Percentiles rank a stretch among this genome's conserved stretches.
phyloP scores from a whole-genome alignment of 768 basidiomycete genomes.

The Hortiboletus campestris region DNA sequence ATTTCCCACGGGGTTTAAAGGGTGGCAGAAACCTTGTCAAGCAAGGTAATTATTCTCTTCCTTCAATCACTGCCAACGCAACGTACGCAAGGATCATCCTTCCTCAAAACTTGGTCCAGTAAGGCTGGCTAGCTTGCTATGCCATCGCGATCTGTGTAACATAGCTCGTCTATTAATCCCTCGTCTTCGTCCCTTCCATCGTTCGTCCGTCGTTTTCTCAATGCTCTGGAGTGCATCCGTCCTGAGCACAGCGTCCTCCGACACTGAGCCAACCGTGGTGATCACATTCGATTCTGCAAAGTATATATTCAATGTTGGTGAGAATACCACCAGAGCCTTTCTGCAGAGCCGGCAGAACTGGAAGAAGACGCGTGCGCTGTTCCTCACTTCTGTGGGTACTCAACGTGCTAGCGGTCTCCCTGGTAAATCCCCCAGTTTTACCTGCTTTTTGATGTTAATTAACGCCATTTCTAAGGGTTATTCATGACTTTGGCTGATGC shows the following conservation, averaged over 20 bases:
- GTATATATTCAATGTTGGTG: conserved; percentile 87
- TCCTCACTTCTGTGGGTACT: conserved; percentile 65
- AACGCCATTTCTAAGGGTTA: conserved; percentile 46
- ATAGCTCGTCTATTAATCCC: conserved; percentile 12
- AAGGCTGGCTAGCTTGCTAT: conserved; percentile 30
- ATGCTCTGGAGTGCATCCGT: conserved; percentile 69
- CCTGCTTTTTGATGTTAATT: neutral
- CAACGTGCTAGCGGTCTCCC: conserved; percentile 69
- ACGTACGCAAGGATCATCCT: neutral
- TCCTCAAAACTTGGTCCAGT: neutral
- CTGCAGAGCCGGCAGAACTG: conserved; percentile 64
- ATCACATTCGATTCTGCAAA: conserved; percentile 75
- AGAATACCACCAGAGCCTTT: conserved; percentile 75
- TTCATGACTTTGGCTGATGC: conserved; percentile 81
- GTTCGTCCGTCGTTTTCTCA: conserved; percentile 10
- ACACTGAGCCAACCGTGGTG: conserved; percentile 78
- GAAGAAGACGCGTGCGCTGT: conserved; percentile 66
- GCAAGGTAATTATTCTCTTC: neutral
- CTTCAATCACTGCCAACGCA: neutral
- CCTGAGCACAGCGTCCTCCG: conserved; percentile 57
- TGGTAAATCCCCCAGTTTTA: conserved; percentile 43
- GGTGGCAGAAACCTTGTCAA: too few relatives aligned
- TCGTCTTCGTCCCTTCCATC: conserved; percentile 16
- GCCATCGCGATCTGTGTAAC: conserved; percentile 24
- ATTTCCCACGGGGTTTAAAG: too few relatives aligned